Evolutionary conservation across 306 rosid species (phyloP), one percentile per base, ranked within the genome.

Genomic region (Casuarina glauca): DNA sequence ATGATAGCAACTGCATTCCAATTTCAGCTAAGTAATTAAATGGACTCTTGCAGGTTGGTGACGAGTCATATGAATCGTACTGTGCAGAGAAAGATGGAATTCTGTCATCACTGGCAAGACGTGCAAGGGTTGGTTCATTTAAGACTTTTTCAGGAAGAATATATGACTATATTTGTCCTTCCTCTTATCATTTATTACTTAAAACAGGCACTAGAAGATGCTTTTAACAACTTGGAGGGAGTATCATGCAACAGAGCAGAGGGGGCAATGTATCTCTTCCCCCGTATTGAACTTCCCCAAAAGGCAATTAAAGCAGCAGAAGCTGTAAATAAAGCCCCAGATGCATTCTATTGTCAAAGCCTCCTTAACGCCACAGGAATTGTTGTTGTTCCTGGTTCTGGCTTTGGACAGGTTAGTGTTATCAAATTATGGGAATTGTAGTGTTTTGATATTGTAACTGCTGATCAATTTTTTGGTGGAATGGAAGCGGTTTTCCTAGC

Each of bases 251-350:
- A 92, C 87, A 89, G 85, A 90, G 91, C 98, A 0, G 96, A 94
- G 86, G 98, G 98, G 17, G 98, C 97, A 35, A 91, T 91, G 97
- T 91, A 94, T 73, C 87, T 94, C 70, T 94, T 91, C 60, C 97
- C 98, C 46, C 84, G 79, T 12, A 86, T 94, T 76, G 60, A 72
- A 46, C 79, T 94, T 62, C 90, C 98, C 0, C 74, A 79, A 76
- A 94, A 91, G 83, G 97, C 96, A 70, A 90, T 94, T 74, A 67
- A 90, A 81, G 97, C 97, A 70, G 97, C 96, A 0, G 93, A 78
- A 72, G 93, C 87, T 75, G 94, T 53, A 76, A 85, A 90, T 0
- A 73, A 78, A 42, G 89, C 93, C 17, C 90, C 98, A 4, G 97
- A 94, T 77, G 89, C 89, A 7, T 92, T 92, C 84, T 94, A 94